phyloP scores from a whole-genome alignment of 345 rosid species.

The Acer negundo region DNA sequence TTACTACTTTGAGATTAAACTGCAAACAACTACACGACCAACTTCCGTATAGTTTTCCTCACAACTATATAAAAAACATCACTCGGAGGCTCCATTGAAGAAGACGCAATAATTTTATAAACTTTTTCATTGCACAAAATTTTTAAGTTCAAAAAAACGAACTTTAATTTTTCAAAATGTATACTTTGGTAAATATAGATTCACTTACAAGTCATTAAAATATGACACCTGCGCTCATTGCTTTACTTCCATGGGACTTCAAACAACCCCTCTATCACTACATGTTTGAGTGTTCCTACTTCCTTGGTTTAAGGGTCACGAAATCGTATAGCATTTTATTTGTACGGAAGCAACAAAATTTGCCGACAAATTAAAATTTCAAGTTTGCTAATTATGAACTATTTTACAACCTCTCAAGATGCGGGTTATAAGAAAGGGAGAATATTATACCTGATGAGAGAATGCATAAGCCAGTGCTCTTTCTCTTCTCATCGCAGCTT shows the following conservation, averaged over 20 bases:
- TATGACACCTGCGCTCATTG: no score
- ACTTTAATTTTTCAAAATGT: no score
- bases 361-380: not conserved
- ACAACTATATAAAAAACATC: not conserved
- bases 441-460: constrained; percentile 72
- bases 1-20: not conserved
- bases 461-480: constrained; percentile 85
- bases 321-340: no score
- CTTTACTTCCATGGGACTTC: no score
- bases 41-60: not conserved
- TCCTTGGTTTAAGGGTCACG: no score
- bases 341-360: not conserved
- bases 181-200: no score
- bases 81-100: not conserved
- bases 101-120: not conserved
- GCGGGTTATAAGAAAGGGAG: not conserved
- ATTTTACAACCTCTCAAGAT: no score
- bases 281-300: no score
- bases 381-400: not conserved
- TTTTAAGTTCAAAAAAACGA: not conserved
- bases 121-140: not conserved
- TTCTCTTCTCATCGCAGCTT: constrained; percentile 88
- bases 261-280: no score
- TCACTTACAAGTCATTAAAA: no score
- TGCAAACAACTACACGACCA: not conserved